A percentile compares a stretch with the other conserved stretches of the same genome.
phyloP scores from a whole-genome alignment of 225 moss, liverwort and hornwort species.

The Sphagnum contortum region DNA sequence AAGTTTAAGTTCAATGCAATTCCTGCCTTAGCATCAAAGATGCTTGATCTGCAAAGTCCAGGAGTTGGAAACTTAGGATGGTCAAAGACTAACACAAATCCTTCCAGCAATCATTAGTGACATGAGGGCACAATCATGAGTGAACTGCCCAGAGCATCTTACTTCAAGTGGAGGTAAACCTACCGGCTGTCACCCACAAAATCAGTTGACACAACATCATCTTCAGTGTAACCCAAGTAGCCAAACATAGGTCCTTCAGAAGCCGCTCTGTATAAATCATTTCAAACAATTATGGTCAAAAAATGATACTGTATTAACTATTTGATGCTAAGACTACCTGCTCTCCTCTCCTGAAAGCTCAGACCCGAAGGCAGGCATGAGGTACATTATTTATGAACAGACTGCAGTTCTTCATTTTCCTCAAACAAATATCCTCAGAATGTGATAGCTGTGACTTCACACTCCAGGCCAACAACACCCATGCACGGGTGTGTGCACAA shows the following conservation, averaged over 20 bases:
- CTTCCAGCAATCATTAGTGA: no score
- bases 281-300: neutral
- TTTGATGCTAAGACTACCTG: neutral
- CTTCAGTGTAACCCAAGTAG: conserved; percentile 45
- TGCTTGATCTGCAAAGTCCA: conserved; percentile 26
- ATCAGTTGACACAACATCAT: conserved; percentile 41
- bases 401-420: no score
- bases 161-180: no score
- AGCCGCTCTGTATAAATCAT: conserved; percentile 13
- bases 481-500: no score
- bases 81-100: neutral
- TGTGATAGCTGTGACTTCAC: no score
- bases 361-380: no score
- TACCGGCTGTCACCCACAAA: conserved; percentile 32
- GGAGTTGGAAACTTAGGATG: neutral
- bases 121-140: no score
- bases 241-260: conserved; percentile 35
- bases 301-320: neutral
- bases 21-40: conserved; percentile 48
- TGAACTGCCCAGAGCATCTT: no score
- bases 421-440: no score
- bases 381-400: no score
- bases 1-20: conserved; percentile 35
- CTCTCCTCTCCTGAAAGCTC: no score
- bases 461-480: no score